Evolutionary conservation across 352 stramenopile genomes (phyloP).

Genomic region (Blastocystis sp.): DNA sequence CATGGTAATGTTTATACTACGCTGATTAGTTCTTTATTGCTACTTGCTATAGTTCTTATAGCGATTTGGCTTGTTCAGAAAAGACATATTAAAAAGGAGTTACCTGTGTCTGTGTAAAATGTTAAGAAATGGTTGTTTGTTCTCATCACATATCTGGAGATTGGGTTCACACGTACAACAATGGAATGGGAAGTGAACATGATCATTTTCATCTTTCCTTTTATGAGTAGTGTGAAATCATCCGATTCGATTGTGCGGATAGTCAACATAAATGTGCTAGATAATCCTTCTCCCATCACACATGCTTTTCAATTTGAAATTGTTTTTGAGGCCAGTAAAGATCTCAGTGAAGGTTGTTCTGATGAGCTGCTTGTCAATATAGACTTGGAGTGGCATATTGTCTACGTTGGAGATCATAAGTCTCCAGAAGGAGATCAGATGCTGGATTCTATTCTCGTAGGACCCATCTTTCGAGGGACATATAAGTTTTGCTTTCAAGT

Average conservation of each 20-base stretch:
- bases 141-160: too few relatives aligned
- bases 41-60: neutral
- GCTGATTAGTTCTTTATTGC: neutral
- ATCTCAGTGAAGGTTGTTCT: constrained; percentile 77
- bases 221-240: neutral
- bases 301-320: constrained; percentile 99
- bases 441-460: constrained; percentile 94
- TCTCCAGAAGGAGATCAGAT: constrained; percentile 90
- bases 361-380: neutral
- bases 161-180: too few relatives aligned
- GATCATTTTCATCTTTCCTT: neutral
- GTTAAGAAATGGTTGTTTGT: neutral
- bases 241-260: constrained; percentile 70
- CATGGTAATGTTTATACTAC: neutral
- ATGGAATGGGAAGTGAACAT: neutral
- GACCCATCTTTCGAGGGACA: constrained; percentile 89
- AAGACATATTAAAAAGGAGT: neutral
- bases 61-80: neutral
- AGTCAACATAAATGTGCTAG: constrained; percentile 88
- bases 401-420: constrained; percentile 93
- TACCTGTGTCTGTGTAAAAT: neutral
- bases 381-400: constrained; percentile 99
- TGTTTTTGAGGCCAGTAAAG: constrained; percentile 95
- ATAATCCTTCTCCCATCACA: constrained; percentile 93
- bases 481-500: constrained; percentile 95